Base-by-base conservation (phyloP, 1,284 basidiomycete species). In the Thelephora terrestris region DNA sequence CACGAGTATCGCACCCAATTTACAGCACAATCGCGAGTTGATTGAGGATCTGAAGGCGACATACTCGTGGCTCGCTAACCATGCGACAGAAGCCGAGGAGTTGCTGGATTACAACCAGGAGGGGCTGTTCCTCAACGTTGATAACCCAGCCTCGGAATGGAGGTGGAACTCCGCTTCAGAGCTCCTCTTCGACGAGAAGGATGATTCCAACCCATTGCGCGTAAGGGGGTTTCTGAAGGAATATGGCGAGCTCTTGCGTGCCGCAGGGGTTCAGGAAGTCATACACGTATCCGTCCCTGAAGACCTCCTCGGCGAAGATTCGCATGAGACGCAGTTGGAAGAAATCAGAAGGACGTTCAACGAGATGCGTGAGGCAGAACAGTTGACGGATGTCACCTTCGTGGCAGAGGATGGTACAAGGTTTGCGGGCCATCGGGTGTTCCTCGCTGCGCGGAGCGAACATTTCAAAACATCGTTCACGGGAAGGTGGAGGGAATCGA, bases 61-160 rank as follows among this genome's bases (percentile, higher is more conserved):
- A n/a, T 72, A 71, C 52, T 17, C 55, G 17, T 71, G 65, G 66
- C 61, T 71, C 16, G 52, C 64, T 32, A 51, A 58, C 6, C 56
- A 63, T 24, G 47, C 49, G 6, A 49, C 51, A 4, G 61, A 59
- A 16, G 56, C 56, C 12, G 50, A 21, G 5, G 5, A 2, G 29
- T 23, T 45, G 32, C 48, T 46, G 44, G 61, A 46, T 16, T 49
- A 55, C 35, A 53, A 59, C 21, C 45, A 50, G 12, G 54, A 61
- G 7, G 42, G 47, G 0, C 47, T 70, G 2, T 72, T 71, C 56
- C 58, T 73, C 49, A 73, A 72, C 49, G 63, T 71, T 18, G 58
- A 66, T 32, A 53, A 66, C 52, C 58, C 67, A 7, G 18, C 14
- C 6, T 54, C 56, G 10, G 42, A 47, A 1, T 69, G 68, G 68